A percentile compares a stretch with the other conserved stretches of the same genome.
phyloP scores from a whole-genome alignment of 441 rosid species.

The Capsella rubella region DNA sequence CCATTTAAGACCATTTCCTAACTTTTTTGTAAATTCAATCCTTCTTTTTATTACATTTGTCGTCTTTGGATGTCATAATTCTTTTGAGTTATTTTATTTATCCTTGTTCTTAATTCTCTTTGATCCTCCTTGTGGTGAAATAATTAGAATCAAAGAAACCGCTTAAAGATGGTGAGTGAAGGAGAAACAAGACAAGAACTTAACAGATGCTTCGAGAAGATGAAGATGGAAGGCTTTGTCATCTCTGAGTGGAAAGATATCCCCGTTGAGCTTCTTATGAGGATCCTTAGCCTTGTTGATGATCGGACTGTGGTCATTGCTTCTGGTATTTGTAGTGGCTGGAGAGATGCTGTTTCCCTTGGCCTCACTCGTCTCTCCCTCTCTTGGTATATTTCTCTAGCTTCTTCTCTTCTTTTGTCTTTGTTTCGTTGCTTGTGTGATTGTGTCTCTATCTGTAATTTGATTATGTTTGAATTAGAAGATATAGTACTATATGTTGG shows the following conservation, averaged over 20 bases:
- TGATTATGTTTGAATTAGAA: slow-evolving; percentile 14
- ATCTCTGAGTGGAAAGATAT: slow-evolving; percentile 87
- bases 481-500: not conserved
- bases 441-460: not conserved
- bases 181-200: slow-evolving; percentile 11
- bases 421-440: not conserved
- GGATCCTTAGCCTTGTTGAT: slow-evolving; percentile 76
- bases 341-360: slow-evolving; percentile 87
- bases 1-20: not conserved
- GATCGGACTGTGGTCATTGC: slow-evolving; percentile 81
- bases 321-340: slow-evolving; percentile 86
- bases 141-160: slow-evolving; percentile 31
- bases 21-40: not conserved
- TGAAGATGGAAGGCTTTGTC: slow-evolving; percentile 56
- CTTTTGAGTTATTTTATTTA: slow-evolving; percentile 21
- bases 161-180: slow-evolving; percentile 39
- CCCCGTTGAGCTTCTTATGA: slow-evolving; percentile 80
- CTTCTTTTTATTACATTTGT: not conserved
- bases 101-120: not conserved
- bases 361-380: slow-evolving; percentile 86
- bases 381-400: slow-evolving; percentile 58
- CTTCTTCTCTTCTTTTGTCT: slow-evolving; percentile 19
- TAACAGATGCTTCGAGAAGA: slow-evolving; percentile 42
- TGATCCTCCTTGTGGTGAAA: slow-evolving; percentile 25
- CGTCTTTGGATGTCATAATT: not conserved